phyloP scores from a whole-genome alignment of 495 filamentous ascomycete species.

The Parathielavia appendiculata region DNA sequence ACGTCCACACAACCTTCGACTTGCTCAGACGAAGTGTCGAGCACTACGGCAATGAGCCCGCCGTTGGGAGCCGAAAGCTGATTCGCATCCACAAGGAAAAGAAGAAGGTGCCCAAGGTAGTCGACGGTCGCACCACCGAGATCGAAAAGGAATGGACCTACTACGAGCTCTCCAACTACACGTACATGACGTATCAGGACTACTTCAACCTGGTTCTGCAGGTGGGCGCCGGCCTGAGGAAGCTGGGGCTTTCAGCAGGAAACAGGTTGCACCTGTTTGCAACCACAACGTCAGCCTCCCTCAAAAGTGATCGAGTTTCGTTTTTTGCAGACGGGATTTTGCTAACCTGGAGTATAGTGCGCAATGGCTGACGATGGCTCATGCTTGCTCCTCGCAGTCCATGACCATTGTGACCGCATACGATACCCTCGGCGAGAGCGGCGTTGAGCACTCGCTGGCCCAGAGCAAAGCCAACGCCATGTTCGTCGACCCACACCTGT shows the following conservation, averaged over 20 bases:
- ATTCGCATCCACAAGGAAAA: slow-evolving; percentile 55
- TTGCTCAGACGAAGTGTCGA: slow-evolving; percentile 50
- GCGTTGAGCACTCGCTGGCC: slow-evolving; percentile 55
- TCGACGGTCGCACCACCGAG: slow-evolving; percentile 56
- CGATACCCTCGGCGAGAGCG: slow-evolving; percentile 58
- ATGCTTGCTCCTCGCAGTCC: slow-evolving; percentile 76
- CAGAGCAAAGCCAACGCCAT: slow-evolving; percentile 58
- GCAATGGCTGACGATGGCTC: slow-evolving; percentile 54
- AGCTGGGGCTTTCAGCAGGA: slow-evolving; percentile 47
- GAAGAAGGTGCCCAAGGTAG: slow-evolving; percentile 63
- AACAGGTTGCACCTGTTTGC: slow-evolving; percentile 59
- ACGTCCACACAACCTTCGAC: slow-evolving; percentile 55
- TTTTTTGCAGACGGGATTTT: neutral
- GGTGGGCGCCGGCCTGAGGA: slow-evolving; percentile 53
- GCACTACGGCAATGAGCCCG: slow-evolving; percentile 52
- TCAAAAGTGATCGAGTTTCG: neutral
- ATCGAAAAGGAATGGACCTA: slow-evolving; percentile 65
- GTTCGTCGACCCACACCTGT: slow-evolving; percentile 56
- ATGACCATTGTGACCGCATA: slow-evolving; percentile 95
- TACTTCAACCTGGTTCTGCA: slow-evolving; percentile 51
- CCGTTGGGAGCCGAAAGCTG: slow-evolving; percentile 54
- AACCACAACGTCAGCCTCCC: slow-evolving; percentile 43
- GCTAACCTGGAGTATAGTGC: slow-evolving; percentile 25
- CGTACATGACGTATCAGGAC: slow-evolving; percentile 56
- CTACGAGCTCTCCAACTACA: slow-evolving; percentile 58